Conservation (phyloP, 2,329 filamentous ascomycete genomes). For the Clonostachys solani region DNA sequence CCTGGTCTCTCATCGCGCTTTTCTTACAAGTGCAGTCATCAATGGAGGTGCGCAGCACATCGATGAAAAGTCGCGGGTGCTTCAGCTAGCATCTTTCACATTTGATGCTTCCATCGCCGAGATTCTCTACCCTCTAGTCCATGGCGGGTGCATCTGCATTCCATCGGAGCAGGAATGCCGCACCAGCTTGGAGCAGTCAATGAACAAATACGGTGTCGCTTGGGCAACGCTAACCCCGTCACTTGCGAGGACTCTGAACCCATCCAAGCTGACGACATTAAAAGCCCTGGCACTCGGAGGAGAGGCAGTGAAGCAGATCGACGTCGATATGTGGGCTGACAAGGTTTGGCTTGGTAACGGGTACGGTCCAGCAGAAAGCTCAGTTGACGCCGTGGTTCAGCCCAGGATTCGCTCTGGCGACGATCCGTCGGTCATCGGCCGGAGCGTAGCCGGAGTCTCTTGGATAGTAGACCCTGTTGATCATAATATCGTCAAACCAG, state of each 20-base stretch:
- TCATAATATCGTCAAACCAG: constrained; percentile 6
- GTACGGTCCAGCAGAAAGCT: constrained; percentile 1
- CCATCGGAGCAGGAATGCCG: background rate
- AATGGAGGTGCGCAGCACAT: background rate
- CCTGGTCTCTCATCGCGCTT: background rate
- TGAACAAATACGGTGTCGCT: constrained; percentile 1
- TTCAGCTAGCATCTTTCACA: constrained; percentile 5
- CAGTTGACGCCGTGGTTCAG: background rate
- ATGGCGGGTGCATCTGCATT: constrained; percentile 1
- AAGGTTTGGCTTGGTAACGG: background rate
- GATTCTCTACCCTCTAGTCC: constrained; percentile 3
- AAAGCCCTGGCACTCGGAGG: constrained; percentile 7
- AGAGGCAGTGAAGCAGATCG: constrained; percentile 4
- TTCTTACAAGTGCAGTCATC: background rate
- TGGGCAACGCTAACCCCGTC: constrained; percentile 8
- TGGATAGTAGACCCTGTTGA: constrained; percentile 14
- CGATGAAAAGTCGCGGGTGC: background rate
- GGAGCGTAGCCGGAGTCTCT: background rate
- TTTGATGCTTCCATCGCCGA: constrained; percentile 5
- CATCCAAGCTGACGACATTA: constrained; percentile 4
- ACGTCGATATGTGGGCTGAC: background rate
- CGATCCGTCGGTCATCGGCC: constrained; percentile 5
- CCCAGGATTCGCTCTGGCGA: background rate
- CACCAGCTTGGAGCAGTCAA: background rate
- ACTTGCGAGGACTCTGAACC: constrained; percentile 7